A percentile compares a stretch with the other conserved stretches of the same genome.
phyloP scores from a whole-genome alignment of 2,329 filamentous ascomycete species.

The Hymenoscyphus albidus region DNA sequence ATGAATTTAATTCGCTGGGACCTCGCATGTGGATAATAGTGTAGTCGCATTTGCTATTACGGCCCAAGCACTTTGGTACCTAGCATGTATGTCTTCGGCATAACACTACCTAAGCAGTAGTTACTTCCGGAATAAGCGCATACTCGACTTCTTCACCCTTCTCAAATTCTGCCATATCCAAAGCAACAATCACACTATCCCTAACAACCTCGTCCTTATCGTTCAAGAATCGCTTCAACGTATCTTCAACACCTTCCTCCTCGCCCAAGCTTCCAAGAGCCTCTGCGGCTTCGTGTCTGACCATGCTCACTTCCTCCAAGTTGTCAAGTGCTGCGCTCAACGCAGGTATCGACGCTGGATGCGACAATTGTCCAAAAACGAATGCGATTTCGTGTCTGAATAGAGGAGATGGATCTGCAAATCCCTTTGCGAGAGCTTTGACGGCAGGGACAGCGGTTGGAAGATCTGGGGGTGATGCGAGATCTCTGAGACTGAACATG shows the following conservation, averaged over 20 bases:
- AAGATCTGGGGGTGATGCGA: constrained; percentile 87
- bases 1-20: background rate
- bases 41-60: constrained; percentile 22
- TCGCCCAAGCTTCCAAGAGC: constrained; percentile 91
- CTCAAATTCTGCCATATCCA: constrained; percentile 98
- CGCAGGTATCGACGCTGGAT: constrained; percentile 93
- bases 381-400: constrained; percentile 98
- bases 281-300: constrained; percentile 94
- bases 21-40: background rate
- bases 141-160: constrained; percentile 86
- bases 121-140: constrained; percentile 73
- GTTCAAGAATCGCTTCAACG: constrained; percentile 75
- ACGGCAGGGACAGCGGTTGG: constrained; percentile 87
- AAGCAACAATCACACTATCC: constrained; percentile 89
- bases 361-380: constrained; percentile 92
- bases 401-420: constrained; percentile 80
- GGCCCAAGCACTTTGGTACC: constrained; percentile 35
- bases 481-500: constrained; percentile 95
- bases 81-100: constrained; percentile 9
- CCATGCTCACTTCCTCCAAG: constrained; percentile 85
- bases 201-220: constrained; percentile 91
- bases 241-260: constrained; percentile 87
- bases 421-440: constrained; percentile 77
- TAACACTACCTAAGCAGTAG: constrained; percentile 17
- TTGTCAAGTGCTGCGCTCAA: constrained; percentile 76